These are phyloP conservation scores for Penicillium soppii DNA, from an alignment of 495 filamentous ascomycete genomes.

Conservation along the genomic window DNA sequence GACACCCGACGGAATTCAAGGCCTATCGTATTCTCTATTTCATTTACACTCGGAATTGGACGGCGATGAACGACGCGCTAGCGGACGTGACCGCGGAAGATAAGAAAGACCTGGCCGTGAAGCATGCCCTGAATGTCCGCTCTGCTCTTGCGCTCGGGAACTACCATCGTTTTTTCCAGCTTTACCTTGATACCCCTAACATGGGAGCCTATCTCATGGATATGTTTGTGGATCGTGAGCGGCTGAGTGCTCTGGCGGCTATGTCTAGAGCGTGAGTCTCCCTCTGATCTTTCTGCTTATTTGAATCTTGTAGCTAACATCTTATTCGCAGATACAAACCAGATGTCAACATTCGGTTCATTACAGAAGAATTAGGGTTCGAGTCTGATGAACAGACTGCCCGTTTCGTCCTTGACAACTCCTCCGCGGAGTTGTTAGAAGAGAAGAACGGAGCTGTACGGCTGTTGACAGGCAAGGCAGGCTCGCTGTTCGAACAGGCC, in stretches of 20 bases:
- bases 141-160: constrained; percentile 91
- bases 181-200: constrained; percentile 91
- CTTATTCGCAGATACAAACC: constrained; percentile 75
- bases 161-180: constrained; percentile 93
- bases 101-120: constrained; percentile 77
- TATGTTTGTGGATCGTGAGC: constrained; percentile 94
- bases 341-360: constrained; percentile 82
- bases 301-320: constrained; percentile 29
- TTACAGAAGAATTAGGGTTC: constrained; percentile 94
- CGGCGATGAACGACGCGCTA: constrained; percentile 95
- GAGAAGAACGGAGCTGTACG: constrained; percentile 71
- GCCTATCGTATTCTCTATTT: constrained; percentile 99
- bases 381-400: constrained; percentile 88
- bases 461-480: constrained; percentile 73
- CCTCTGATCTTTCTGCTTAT: background rate
- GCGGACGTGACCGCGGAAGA: constrained; percentile 97
- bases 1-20: constrained; percentile 93
- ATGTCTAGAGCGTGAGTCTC: constrained; percentile 92
- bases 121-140: constrained; percentile 88
- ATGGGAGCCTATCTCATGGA: constrained; percentile 99
- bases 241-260: constrained; percentile 80
- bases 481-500: constrained; percentile 67
- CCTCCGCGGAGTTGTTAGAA: constrained; percentile 72
- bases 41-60: constrained; percentile 97
- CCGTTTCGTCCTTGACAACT: constrained; percentile 80